Percentiles rank a stretch among this genome's conserved stretches.
Evolutionary conservation across 129 eudicot species (phyloP).

Genomic region (Arctium lappa): DNA sequence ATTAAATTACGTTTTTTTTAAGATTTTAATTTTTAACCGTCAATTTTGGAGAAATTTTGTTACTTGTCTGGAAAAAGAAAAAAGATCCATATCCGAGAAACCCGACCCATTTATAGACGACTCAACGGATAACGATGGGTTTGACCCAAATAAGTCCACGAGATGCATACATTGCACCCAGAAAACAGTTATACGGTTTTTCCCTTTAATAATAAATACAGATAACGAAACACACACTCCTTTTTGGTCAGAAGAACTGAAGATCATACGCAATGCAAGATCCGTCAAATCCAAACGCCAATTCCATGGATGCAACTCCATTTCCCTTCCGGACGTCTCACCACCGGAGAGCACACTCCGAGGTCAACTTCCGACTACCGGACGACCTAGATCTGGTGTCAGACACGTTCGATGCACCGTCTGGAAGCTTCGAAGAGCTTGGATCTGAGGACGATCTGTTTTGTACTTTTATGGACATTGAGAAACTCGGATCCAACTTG

Average conservation of each 20-base stretch:
- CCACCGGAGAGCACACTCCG: constrained; percentile 90
- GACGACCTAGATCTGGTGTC: constrained; percentile 70
- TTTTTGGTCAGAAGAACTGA: background rate
- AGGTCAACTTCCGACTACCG: constrained; percentile 74
- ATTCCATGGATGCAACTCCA: constrained; percentile 24
- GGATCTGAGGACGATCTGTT: constrained; percentile 84
- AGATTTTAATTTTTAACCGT: too few relatives aligned
- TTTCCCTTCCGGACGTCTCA: constrained; percentile 53
- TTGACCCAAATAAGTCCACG: constrained; percentile 30
- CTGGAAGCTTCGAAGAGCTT: constrained; percentile 62
- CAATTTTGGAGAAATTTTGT: too few relatives aligned
- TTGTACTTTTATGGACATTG: constrained; percentile 68
- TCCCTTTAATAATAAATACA: constrained; percentile 10
- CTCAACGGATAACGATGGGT: constrained; percentile 16
- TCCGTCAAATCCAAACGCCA: constrained; percentile 42
- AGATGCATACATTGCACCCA: constrained; percentile 18
- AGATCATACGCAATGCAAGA: constrained; percentile 48
- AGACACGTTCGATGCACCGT: constrained; percentile 59
- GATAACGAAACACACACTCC: constrained; percentile 16
- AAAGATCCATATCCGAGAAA: background rate
- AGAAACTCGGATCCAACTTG: constrained; percentile 51
- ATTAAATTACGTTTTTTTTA: too few relatives aligned
- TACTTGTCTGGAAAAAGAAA: background rate
- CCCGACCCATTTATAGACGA: constrained; percentile 11
- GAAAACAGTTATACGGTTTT: constrained; percentile 22